A percentile compares a stretch with the other conserved stretches of the same genome.
Conservation (phyloP, 2,329 filamentous ascomycete species). For the Fusarium stilboides region DNA sequence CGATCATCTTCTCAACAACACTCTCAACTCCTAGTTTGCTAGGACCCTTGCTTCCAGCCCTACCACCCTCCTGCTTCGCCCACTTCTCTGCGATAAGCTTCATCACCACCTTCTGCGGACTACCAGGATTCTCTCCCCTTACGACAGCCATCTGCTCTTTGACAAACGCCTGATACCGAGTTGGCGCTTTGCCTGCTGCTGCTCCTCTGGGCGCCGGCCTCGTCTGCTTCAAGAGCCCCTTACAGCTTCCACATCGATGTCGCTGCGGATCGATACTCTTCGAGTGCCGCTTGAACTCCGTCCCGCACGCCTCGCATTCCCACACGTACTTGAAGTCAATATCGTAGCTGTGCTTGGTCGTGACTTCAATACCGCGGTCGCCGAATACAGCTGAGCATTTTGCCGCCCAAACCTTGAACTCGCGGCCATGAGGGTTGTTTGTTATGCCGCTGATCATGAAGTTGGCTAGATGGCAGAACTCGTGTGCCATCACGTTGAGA, state of each 20-base stretch:
- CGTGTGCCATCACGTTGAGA: slow-evolving; percentile 93
- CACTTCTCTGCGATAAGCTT: slow-evolving; percentile 75
- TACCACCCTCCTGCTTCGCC: slow-evolving; percentile 63
- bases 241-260: slow-evolving; percentile 85
- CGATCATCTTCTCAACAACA: slow-evolving; percentile 46
- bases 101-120: slow-evolving; percentile 79
- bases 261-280: slow-evolving; percentile 83
- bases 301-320: slow-evolving; percentile 78
- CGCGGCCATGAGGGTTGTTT: slow-evolving; percentile 84
- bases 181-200: slow-evolving; percentile 47
- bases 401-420: slow-evolving; percentile 83
- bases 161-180: slow-evolving; percentile 68
- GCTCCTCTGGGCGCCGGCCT: slow-evolving; percentile 75
- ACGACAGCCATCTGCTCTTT: slow-evolving; percentile 78
- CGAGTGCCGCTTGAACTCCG: slow-evolving; percentile 86
- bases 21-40: slow-evolving; percentile 40
- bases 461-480: slow-evolving; percentile 94
- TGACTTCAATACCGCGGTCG: slow-evolving; percentile 79
- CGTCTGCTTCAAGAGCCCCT: slow-evolving; percentile 78
- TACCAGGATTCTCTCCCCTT: slow-evolving; percentile 68
- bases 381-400: slow-evolving; percentile 71
- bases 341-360: slow-evolving; percentile 89
- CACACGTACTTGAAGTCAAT: slow-evolving; percentile 96
- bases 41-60: slow-evolving; percentile 16
- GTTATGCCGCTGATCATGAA: slow-evolving; percentile 87